Evolutionary conservation across 1,284 basidiomycete genomes (phyloP).

Genomic region (Blastosporella zonata): DNA sequence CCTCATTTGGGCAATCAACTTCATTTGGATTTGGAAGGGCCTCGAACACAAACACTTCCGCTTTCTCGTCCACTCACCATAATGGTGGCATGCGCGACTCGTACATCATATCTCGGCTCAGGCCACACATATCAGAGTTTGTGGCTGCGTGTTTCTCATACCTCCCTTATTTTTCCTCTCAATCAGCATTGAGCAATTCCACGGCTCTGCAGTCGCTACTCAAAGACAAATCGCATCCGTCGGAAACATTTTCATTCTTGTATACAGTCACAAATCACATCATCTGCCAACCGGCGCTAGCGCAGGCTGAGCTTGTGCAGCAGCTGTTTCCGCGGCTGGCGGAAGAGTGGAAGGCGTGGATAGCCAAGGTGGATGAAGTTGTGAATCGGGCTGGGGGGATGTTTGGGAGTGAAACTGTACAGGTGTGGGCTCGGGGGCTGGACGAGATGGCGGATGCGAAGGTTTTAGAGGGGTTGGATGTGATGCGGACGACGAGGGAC

Average conservation of each 20-base stretch:
- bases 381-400: constrained; percentile 74
- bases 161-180: constrained; percentile 76
- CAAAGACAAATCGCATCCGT: constrained; percentile 62
- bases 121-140: constrained; percentile 71
- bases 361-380: constrained; percentile 60
- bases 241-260: constrained; percentile 71
- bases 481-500: constrained; percentile 62
- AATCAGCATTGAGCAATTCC: constrained; percentile 33
- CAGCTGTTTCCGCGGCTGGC: constrained; percentile 57
- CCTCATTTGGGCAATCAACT: constrained; percentile 34
- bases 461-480: constrained; percentile 42
- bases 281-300: constrained; percentile 60
- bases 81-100: constrained; percentile 68
- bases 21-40: constrained; percentile 48
- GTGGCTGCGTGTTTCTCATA: constrained; percentile 73
- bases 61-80: constrained; percentile 23
- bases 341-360: constrained; percentile 76
- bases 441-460: constrained; percentile 61
- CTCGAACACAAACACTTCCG: constrained; percentile 18
- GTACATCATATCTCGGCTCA: constrained; percentile 71
- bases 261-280: constrained; percentile 65
- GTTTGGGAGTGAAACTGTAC: constrained; percentile 70
- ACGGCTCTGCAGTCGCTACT: constrained; percentile 46
- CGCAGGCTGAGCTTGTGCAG: constrained; percentile 55
- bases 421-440: constrained; percentile 62